A percentile compares a stretch with the other conserved stretches of the same genome.
phyloP scores from a whole-genome alignment of 805 yeast species.

The Metschnikowia lochheadii region DNA sequence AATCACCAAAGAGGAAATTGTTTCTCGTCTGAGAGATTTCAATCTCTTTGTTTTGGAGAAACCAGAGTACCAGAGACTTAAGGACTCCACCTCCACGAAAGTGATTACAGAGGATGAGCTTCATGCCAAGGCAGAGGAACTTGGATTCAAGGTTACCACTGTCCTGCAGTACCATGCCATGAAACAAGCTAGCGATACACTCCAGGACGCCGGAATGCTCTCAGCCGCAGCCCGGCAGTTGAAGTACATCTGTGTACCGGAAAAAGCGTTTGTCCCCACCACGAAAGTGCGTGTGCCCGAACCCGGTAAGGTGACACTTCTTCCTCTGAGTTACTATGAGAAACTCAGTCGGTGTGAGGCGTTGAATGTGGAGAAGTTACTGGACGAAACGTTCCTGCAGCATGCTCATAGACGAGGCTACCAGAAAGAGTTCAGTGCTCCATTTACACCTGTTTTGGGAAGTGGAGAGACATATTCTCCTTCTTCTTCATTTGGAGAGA shows the following conservation, averaged over 20 bases:
- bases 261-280: constrained; percentile 57
- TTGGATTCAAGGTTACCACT: constrained; percentile 37
- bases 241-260: constrained; percentile 56
- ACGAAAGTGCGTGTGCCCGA: constrained; percentile 56
- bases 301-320: constrained; percentile 51
- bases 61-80: constrained; percentile 14
- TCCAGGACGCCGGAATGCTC: constrained; percentile 24
- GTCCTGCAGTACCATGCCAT: constrained; percentile 25
- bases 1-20: constrained; percentile 20
- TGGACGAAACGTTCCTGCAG: constrained; percentile 41
- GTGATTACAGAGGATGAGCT: constrained; percentile 19
- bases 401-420: constrained; percentile 51
- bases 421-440: constrained; percentile 22
- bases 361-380: constrained; percentile 41
- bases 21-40: constrained; percentile 14
- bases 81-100: constrained; percentile 12
- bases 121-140: constrained; percentile 33
- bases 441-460: constrained; percentile 20
- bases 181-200: constrained; percentile 16
- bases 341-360: constrained; percentile 47
- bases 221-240: constrained; percentile 38
- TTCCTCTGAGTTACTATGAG: constrained; percentile 63
- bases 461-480: constrained; percentile 12
- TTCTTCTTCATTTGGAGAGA: constrained; percentile 13
- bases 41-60: constrained; percentile 16